phyloP scores from a whole-genome alignment of 768 basidiomycete genomes.

The Leccinum barrowsii region DNA sequence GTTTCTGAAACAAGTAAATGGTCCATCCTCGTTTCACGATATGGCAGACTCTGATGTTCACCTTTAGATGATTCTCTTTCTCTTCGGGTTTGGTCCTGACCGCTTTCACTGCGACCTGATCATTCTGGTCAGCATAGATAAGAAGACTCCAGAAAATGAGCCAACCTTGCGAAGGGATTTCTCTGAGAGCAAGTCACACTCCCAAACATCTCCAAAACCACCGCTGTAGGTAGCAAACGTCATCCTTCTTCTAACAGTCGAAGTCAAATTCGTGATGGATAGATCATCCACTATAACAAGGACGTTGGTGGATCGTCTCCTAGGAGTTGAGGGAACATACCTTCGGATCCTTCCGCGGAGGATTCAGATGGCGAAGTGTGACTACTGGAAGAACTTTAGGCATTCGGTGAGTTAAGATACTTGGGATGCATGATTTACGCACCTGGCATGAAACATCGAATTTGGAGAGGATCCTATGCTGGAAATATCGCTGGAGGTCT shows the following conservation, averaged over 20 bases:
- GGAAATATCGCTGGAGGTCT: too few species aligned
- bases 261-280: conserved; percentile 1
- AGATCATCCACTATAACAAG: conserved; percentile 10
- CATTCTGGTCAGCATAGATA: not conserved
- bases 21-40: not conserved
- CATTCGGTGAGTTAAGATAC: not conserved
- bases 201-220: conserved; percentile 22
- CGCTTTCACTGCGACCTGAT: conserved; percentile 23
- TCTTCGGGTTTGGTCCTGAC: conserved; percentile 4
- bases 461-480: too few species aligned
- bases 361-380: conserved; percentile 12
- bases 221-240: conserved; percentile 9
- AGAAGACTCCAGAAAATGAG: not conserved
- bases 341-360: conserved; percentile 6
- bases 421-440: not conserved
- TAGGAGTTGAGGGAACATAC: not conserved
- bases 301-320: not conserved
- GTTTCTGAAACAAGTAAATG: conserved; percentile 10
- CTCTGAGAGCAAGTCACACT: conserved; percentile 19
- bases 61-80: conserved; percentile 9
- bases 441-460: conserved; percentile 12
- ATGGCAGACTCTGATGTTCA: not conserved
- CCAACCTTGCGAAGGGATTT: conserved; percentile 5
- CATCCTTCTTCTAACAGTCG: conserved; percentile 3
- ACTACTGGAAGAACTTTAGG: conserved; percentile 12